These are phyloP conservation scores for Pachysolen tannophilus DNA, from an alignment of 805 yeast species.

Conservation along the genomic window DNA sequence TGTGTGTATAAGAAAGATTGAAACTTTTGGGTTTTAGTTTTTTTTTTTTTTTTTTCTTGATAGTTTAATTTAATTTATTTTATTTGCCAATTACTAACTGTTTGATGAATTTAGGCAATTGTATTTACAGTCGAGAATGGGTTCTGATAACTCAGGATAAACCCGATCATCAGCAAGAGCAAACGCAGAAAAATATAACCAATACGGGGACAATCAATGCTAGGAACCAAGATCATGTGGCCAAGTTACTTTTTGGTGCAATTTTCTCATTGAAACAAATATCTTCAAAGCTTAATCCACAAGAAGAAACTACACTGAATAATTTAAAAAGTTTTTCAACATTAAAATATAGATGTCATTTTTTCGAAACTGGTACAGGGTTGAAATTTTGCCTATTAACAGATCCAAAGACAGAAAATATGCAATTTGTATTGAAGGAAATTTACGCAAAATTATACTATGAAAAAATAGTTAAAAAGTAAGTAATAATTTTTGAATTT, in stretches of 20 bases:
- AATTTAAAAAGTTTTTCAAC: constrained; percentile 54
- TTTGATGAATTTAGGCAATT: constrained; percentile 36
- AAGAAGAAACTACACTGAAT: constrained; percentile 19
- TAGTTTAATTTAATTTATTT: background rate
- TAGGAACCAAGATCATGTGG: constrained; percentile 57
- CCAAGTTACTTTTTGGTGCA: constrained; percentile 81
- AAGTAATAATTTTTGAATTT: constrained; percentile 16
- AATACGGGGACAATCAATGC: constrained; percentile 33
- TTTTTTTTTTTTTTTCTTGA: too few relatives aligned
- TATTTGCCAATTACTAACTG: background rate
- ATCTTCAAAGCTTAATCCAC: constrained; percentile 41
- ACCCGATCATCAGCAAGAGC: constrained; percentile 7
- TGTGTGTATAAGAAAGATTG: constrained; percentile 40
- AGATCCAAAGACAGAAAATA: constrained; percentile 49
- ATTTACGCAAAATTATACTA: constrained; percentile 55
- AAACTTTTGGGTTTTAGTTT: too few relatives aligned
- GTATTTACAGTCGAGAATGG: constrained; percentile 79
- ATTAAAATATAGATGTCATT: constrained; percentile 71
- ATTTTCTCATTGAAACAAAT: constrained; percentile 73
- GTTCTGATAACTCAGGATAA: constrained; percentile 4
- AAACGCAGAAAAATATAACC: constrained; percentile 4
- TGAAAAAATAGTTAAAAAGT: constrained; percentile 53
- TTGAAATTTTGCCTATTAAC: constrained; percentile 68
- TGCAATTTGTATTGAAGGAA: constrained; percentile 46
- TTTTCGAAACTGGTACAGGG: constrained; percentile 71